Conservation (phyloP, 2,329 filamentous ascomycete genomes). For the Penicillium expansum region DNA sequence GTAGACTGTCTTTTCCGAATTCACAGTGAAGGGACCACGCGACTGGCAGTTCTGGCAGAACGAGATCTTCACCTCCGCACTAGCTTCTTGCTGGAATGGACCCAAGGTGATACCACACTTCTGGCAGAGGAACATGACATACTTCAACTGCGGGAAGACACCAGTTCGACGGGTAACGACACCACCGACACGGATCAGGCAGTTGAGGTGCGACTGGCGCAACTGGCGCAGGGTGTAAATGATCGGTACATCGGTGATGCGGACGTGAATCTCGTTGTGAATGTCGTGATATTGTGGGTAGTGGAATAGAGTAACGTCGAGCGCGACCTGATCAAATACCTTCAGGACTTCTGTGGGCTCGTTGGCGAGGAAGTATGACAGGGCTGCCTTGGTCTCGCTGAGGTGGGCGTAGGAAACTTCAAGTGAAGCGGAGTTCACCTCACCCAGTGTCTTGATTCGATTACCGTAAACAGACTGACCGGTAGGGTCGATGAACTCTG, state of each 20-base stretch:
- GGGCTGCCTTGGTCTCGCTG: slow-evolving; percentile 81
- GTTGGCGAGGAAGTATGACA: slow-evolving; percentile 95
- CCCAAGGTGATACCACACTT: slow-evolving; percentile 92
- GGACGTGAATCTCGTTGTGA: slow-evolving; percentile 95
- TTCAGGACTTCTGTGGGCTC: slow-evolving; percentile 93
- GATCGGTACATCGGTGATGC: slow-evolving; percentile 90
- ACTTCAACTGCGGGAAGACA: slow-evolving; percentile 96
- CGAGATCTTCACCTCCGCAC: slow-evolving; percentile 90
- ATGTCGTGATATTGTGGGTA: slow-evolving; percentile 98
- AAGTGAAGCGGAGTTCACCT: slow-evolving; percentile 92
- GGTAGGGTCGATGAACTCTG: slow-evolving; percentile 87
- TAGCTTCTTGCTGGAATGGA: slow-evolving; percentile 96
- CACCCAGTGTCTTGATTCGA: slow-evolving; percentile 90
- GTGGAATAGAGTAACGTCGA: slow-evolving; percentile 92
- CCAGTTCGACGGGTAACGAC: slow-evolving; percentile 92
- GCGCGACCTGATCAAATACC: slow-evolving; percentile 93
- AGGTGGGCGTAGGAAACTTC: slow-evolving; percentile 96
- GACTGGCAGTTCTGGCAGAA: slow-evolving; percentile 97
- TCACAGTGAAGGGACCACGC: slow-evolving; percentile 88
- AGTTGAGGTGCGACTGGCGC: slow-evolving; percentile 93
- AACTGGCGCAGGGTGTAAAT: slow-evolving; percentile 94
- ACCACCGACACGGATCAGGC: slow-evolving; percentile 86
- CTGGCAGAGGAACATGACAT: slow-evolving; percentile 94
- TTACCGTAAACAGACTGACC: slow-evolving; percentile 93
- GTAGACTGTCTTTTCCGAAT: slow-evolving; percentile 97